Base-by-base conservation (phyloP, 2,329 filamentous ascomycete genomes). In the Colletotrichum cordylinicola region DNA sequence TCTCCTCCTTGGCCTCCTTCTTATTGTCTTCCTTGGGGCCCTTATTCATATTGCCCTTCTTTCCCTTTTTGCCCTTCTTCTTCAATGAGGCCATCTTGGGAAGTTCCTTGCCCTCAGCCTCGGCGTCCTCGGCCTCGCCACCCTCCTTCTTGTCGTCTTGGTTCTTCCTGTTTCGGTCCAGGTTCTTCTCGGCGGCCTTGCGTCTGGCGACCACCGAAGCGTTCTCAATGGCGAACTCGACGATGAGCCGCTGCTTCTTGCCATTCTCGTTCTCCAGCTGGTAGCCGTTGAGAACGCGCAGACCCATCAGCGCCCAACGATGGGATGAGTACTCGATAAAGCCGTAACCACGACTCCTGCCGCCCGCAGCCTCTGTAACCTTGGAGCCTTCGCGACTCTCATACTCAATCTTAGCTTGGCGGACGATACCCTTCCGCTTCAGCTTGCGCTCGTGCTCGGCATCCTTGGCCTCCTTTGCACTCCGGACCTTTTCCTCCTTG, bases 161-260 rank as follows among this genome's bases (percentile, higher is more conserved):
- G 67, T 77, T 74, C 29, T 80, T 78, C 58, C 70, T 79, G 69
- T 79, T 74, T 31, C 62, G 71, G 71, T 78, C 77, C 24, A 71
- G 74, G 76, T 81, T 85, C 52, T 82, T 82, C 79, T 87, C 83
- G 15, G 81, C 82, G 37, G 82, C 82, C 60, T 80, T 81, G 75
- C 98, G 91, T 78, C 97, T 90, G 79, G 93, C 91, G n/a, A 99
- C 94, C 2, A 99, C 97, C 81, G 98, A 96, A 1, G 95, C 96
- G 81, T 99, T 99, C 86, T 99, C 97, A 83, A 99, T 98, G 24
- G 97, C 96, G 83, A 99, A 99, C 84, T 99, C 98, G 48, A 96
- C 96, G 82, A 99, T 95, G 67, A 99, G 86, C 15, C 97, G 91
- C 85, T 97, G 96, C 83, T 95, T 96, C 86, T 94, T 95, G 78